Conservation (phyloP, 768 basidiomycete genomes). For the Rhodotorula babjevae region DNA sequence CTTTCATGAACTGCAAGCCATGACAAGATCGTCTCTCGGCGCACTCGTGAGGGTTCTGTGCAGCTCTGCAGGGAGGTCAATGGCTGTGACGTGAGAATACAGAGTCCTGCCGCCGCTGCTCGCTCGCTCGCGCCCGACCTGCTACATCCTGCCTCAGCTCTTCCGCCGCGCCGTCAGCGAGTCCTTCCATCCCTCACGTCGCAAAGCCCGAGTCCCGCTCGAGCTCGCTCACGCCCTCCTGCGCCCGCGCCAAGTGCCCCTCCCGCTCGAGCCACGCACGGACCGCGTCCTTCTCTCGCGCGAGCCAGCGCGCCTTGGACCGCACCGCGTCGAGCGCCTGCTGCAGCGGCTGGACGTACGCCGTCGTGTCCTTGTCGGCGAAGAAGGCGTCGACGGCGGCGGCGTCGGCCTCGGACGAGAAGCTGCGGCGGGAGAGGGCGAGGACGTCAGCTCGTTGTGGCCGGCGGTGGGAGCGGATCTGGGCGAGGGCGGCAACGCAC, state of each 20-base stretch:
- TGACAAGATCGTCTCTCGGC: too few relatives aligned
- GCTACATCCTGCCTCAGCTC: too few relatives aligned
- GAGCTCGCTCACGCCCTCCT: background rate
- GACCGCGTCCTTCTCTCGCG: conserved; percentile 46
- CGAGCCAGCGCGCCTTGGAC: conserved; percentile 59
- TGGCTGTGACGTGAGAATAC: too few relatives aligned
- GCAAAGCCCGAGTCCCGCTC: conserved; percentile 2
- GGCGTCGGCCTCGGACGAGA: conserved; percentile 62
- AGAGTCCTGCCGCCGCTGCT: too few relatives aligned
- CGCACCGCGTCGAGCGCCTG: conserved; percentile 67
- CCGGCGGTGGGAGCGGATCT: background rate
- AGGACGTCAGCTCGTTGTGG: background rate
- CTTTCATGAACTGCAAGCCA: background rate
- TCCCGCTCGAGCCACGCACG: conserved; percentile 38
- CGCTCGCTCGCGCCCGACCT: too few relatives aligned
- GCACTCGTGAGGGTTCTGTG: too few relatives aligned
- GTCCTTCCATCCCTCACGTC: background rate
- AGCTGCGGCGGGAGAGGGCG: conserved; percentile 48
- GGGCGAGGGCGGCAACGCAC: background rate
- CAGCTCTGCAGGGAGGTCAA: too few relatives aligned
- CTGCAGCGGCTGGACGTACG: conserved; percentile 63
- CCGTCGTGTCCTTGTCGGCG: conserved; percentile 58
- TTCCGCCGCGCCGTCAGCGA: too few relatives aligned
- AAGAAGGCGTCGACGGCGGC: conserved; percentile 66
- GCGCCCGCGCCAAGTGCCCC: background rate